Conservation (phyloP, 306 rosid species). For the Quillaja saponaria region DNA sequence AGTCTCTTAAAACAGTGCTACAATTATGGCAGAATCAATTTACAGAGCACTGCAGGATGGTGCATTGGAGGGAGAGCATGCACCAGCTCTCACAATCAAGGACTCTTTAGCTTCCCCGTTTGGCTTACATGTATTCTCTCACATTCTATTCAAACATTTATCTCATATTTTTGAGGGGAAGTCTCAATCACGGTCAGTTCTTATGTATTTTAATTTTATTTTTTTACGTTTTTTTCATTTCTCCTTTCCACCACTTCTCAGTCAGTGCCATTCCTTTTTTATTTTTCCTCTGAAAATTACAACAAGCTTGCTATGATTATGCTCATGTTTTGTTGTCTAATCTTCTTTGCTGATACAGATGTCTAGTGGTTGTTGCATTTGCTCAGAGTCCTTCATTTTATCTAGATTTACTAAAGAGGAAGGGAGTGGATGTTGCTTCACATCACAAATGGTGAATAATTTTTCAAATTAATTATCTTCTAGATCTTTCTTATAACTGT, state of each 20-base stretch:
- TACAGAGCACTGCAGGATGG: slow-evolving; percentile 76
- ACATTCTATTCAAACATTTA: slow-evolving; percentile 64
- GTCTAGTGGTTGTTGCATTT: slow-evolving; percentile 68
- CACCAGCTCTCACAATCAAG: slow-evolving; percentile 75
- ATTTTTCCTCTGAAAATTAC: neutral
- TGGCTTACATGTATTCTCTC: slow-evolving; percentile 54
- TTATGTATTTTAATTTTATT: neutral
- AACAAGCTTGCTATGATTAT: neutral
- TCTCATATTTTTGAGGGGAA: slow-evolving; percentile 55
- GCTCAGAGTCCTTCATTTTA: slow-evolving; percentile 72
- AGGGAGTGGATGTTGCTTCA: slow-evolving; percentile 51
- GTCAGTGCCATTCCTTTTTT: too few species aligned
- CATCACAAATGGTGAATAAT: slow-evolving; percentile 56
- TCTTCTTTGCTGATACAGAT: slow-evolving; percentile 39
- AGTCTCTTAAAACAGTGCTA: neutral
- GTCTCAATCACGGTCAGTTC: slow-evolving; percentile 73
- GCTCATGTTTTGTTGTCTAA: slow-evolving; percentile 1
- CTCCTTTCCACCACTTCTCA: neutral
- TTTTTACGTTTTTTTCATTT: too few species aligned
- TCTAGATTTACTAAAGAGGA: slow-evolving; percentile 48
- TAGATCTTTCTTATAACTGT: neutral
- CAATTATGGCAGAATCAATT: slow-evolving; percentile 72
- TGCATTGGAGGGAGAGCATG: slow-evolving; percentile 79
- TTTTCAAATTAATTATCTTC: neutral
- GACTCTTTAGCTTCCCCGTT: slow-evolving; percentile 70